Conservation (phyloP, 1,284 basidiomycete genomes). For the Ceratobasidium sp. region DNA sequence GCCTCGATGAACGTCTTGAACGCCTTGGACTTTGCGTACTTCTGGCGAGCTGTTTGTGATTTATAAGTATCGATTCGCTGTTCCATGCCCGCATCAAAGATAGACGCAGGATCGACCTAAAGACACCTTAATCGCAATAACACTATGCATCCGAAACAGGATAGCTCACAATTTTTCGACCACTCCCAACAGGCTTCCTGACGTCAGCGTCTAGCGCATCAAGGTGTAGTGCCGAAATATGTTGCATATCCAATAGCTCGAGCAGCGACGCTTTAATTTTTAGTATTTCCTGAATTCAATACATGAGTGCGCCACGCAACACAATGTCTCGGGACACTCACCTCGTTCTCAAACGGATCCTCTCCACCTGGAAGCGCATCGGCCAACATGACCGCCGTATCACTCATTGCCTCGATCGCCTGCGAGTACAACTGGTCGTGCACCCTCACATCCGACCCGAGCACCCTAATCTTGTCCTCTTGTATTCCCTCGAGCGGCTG, state of each 20-base stretch:
- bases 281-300: constrained; percentile 62
- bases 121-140: background rate
- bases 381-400: constrained; percentile 63
- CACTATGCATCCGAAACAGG: background rate
- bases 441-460: constrained; percentile 28
- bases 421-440: constrained; percentile 41
- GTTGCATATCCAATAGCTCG: constrained; percentile 73
- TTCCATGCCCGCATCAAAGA: constrained; percentile 64
- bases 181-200: constrained; percentile 66
- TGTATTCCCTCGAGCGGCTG: constrained; percentile 65
- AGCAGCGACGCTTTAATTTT: constrained; percentile 75
- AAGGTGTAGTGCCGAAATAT: constrained; percentile 71
- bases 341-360: constrained; percentile 63
- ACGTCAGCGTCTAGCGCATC: constrained; percentile 66
- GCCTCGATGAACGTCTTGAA: constrained; percentile 75
- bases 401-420: constrained; percentile 33
- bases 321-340: constrained; percentile 51
- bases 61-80: constrained; percentile 64
- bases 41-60: constrained; percentile 76
- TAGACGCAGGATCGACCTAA: constrained; percentile 65
- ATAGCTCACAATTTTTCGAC: constrained; percentile 69
- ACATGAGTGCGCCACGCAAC: constrained; percentile 49
- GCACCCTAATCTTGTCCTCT: constrained; percentile 38
- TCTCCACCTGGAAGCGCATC: constrained; percentile 72
- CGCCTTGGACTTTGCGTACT: constrained; percentile 70